Evolutionary conservation across 345 rosid genomes (phyloP).

Genomic region (Crucihimalaya himalaica): DNA sequence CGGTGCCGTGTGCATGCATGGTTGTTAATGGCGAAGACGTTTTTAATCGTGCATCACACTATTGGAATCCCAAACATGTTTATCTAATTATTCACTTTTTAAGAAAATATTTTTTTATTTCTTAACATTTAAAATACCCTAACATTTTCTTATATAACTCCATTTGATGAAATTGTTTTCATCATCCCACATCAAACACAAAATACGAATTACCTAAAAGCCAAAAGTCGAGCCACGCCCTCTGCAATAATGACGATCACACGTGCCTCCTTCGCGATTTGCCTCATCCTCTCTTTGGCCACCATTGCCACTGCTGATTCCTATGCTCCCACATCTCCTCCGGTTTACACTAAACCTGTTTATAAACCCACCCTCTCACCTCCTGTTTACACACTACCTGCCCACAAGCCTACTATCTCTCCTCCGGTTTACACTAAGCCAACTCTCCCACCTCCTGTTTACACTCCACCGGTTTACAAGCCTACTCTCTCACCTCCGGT

Average conservation of each 20-base stretch:
- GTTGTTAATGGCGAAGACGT: constrained; percentile 10
- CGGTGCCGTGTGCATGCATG: constrained; percentile 15
- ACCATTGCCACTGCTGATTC: constrained; percentile 2
- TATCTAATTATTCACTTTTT: background rate
- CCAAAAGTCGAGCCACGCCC: background rate
- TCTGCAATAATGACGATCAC: constrained; percentile 8
- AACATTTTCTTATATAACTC: constrained; percentile 10
- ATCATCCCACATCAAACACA: background rate
- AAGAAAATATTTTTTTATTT: background rate
- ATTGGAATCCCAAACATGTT: background rate
- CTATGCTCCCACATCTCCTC: background rate
- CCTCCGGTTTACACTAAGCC: background rate
- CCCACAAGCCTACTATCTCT: background rate
- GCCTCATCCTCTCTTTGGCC: background rate
- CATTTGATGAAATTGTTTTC: background rate
- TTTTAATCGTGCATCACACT: constrained; percentile 21
- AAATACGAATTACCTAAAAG: background rate
- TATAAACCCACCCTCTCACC: background rate
- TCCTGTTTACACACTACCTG: background rate
- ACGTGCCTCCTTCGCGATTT: background rate
- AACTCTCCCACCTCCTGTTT: background rate
- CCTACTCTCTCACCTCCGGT: background rate
- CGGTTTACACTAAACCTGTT: background rate
- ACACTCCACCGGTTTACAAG: background rate
- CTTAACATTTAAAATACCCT: background rate